Percentiles rank a stretch among this genome's conserved stretches.
These are phyloP conservation scores for Solanum pinnatisectum DNA, from an alignment of 257 asterid genomes.

Conservation along the genomic window DNA sequence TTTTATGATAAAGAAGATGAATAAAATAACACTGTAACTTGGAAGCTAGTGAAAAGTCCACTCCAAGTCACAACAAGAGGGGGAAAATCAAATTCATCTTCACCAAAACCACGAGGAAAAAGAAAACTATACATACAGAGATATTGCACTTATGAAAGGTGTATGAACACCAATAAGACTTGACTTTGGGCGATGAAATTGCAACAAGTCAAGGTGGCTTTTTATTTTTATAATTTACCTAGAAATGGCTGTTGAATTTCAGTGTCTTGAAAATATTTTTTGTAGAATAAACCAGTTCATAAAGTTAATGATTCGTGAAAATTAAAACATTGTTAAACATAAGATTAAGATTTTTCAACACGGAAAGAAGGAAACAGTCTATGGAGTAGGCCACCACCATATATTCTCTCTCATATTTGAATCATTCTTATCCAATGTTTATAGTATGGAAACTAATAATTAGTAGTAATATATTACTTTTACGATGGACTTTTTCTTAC, in stretches of 20 bases:
- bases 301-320: not conserved
- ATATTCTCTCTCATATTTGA: constrained; percentile 7
- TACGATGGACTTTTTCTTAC: constrained; percentile 2
- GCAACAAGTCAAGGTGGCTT: constrained; percentile 18
- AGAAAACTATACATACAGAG: not conserved
- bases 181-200: constrained; percentile 4
- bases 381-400: constrained; percentile 19
- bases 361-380: constrained; percentile 7
- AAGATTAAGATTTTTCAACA: constrained; percentile 10
- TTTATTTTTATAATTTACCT: constrained; percentile 2
- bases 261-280: not conserved
- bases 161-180: constrained; percentile 21
- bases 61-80: not conserved
- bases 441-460: constrained; percentile 15
- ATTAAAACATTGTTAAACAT: not conserved
- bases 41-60: not conserved
- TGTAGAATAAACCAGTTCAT: not conserved
- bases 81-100: not conserved
- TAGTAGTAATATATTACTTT: not conserved
- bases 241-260: constrained; percentile 15
- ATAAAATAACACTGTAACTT: not conserved
- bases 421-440: constrained; percentile 6
- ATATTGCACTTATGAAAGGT: not conserved
- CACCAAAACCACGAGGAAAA: not conserved
- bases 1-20: not conserved